These are phyloP conservation scores for Rhododendron mucronatum DNA, from an alignment of 148 eudicot genomes.

Conservation along the genomic window DNA sequence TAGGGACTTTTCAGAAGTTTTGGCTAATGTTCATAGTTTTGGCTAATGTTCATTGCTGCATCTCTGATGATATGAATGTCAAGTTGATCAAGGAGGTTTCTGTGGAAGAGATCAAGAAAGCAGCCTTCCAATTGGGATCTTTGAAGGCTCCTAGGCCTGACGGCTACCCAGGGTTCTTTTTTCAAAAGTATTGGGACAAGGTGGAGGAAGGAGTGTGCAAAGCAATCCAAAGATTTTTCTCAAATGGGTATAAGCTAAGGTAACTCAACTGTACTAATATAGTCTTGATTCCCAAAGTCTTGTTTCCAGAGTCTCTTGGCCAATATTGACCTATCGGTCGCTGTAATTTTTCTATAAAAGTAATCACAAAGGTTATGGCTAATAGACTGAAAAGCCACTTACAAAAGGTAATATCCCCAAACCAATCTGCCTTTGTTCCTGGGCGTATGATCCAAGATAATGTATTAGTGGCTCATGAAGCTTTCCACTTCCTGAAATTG, in stretches of 20 bases:
- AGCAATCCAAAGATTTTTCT: neutral
- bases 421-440: neutral
- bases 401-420: too few species aligned
- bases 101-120: neutral
- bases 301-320: neutral
- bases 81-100: fast-evolving
- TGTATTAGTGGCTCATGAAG: neutral
- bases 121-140: neutral
- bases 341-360: neutral
- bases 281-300: neutral
- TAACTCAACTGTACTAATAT: neutral
- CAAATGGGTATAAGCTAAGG: neutral
- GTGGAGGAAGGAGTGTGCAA: too few species aligned
- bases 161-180: neutral
- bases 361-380: neutral
- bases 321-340: neutral
- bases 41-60: too few species aligned
- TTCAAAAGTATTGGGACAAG: neutral
- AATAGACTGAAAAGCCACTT: neutral
- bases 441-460: neutral
- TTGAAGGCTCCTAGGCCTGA: neutral
- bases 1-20: neutral
- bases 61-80: neutral
- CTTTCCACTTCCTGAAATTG: neutral
- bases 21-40: neutral